Percentiles rank a stretch among this genome's conserved stretches.
These are phyloP conservation scores for Cucurbita moschata DNA, from an alignment of 306 rosid genomes.

Conservation along the genomic window DNA sequence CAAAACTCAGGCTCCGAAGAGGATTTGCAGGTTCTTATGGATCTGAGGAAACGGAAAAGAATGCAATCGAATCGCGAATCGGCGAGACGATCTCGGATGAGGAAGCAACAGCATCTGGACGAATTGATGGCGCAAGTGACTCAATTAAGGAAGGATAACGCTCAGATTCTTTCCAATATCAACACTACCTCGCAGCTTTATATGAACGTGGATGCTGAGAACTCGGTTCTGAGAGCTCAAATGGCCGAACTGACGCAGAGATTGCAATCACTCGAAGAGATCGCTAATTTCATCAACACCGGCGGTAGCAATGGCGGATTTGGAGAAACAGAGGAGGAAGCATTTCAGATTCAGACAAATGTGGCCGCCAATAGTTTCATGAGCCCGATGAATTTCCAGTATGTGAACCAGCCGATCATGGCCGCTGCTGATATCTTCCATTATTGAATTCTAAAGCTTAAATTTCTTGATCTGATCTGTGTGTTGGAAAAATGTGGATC, in stretches of 20 bases:
- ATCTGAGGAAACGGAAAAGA: constrained; percentile 58
- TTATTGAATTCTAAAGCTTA: constrained; percentile 14
- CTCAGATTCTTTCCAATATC: constrained; percentile 22
- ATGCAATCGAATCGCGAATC: constrained; percentile 79
- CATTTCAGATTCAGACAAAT: background rate
- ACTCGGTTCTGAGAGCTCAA: constrained; percentile 49
- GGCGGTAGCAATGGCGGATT: constrained; percentile 7
- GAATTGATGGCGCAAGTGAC: constrained; percentile 32
- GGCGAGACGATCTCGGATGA: constrained; percentile 63
- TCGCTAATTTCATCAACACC: constrained; percentile 26
- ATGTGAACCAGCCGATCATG: constrained; percentile 54
- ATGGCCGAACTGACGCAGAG: constrained; percentile 53
- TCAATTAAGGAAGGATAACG: constrained; percentile 31
- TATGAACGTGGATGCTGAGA: constrained; percentile 44
- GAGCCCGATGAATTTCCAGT: constrained; percentile 32
- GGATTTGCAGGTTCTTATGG: constrained; percentile 37
- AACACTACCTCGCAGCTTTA: constrained; percentile 35
- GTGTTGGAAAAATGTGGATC: background rate
- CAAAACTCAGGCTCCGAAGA: constrained; percentile 53
- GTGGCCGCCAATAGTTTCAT: constrained; percentile 18
- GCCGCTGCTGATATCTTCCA: constrained; percentile 48
- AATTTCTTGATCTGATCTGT: background rate
- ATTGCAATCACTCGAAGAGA: constrained; percentile 49
- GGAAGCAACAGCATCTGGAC: constrained; percentile 64
- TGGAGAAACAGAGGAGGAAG: constrained; percentile 3